Evolutionary conservation across 306 rosid species (phyloP), one percentile per base, ranked within the genome.

Genomic region (Cyclanthera cordifolia): DNA sequence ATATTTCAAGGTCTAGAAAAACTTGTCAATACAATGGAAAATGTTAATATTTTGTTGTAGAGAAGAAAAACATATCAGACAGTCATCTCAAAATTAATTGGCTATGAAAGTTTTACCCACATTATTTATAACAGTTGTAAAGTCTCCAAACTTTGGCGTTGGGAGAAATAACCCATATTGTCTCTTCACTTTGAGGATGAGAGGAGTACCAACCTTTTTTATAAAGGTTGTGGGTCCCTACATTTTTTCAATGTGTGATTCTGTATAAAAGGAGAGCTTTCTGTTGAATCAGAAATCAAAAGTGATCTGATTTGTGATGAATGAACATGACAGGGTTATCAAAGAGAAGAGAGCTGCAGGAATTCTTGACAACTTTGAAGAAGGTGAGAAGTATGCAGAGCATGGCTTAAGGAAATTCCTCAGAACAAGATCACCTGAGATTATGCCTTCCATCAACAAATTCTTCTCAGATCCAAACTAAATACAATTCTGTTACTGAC

Each of bases 321-420:
- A 63, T 34, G 67, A 46, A 67, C 56, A 10, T 67, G 55, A 67
- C 75, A 89, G 98, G 95, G 95, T 89, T 70, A 78, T 70, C 59
- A 93, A 89, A 53, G 81, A 89, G 80, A 83, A 87, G 45, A 87
- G 96, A 85, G 64, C 85, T 43, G 96, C 96, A 77, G 99, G 99
- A 76, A 53, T 93, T 77, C 91, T 90, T 65, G 99, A 90, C 8
- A 93, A 93, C 82, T 79, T 73, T 24, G 79, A 70, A 48, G 87
- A 83, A 74, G 87, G 87, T 37, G 72, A 78, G 82, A 83, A 53
- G 34, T 78, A 83, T 3, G 34, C 52, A 47, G 73, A 80, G 56
- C 81, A 83, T 69, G 55, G 66, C 32, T 59, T 80, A 8, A 67
- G 98, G 84, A 90, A 82, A 85, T 87, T 77, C 72, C 90, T 90